Base-by-base conservation (phyloP, 768 basidiomycete genomes). In the Boletus vermiculosoides region DNA sequence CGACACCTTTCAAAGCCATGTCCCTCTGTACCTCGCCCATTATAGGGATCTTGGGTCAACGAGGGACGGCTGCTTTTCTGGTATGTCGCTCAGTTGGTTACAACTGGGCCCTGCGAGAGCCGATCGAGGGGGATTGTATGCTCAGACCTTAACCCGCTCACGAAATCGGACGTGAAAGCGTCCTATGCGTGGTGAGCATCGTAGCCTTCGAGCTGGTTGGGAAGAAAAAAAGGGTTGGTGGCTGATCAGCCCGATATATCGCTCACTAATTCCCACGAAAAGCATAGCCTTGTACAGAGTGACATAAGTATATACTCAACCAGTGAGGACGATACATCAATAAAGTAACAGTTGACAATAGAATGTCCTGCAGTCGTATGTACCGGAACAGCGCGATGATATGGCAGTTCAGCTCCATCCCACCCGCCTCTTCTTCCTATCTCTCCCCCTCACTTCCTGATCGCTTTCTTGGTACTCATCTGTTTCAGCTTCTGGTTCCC, bases 71-170 rank as follows among this genome's bases (percentile, higher is more conserved):
- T 73, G 75, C 60, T 72, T 88, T 81, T 85, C 86, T 86, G 85
- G 84, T 88, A 81, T 80, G 83, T 72, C 78, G 80, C 79, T 82
- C 75, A 76, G 77, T 74, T 64, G 68, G 66, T 86, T 80, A 80
- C 72, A 74, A 73, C 79, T 74, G 75, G 83, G 72, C 80, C 77
- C 86, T 63, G 81, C 83, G 78, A 83, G 82, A 76, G 80, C 74
- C 83, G 64, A 79, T 83, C 81, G 55, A 78, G 78, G 80, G 79
- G 81, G 83, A 82, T 74, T 82, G 57, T 66, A 83, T 80, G 72
- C 85, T 88, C 87, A 86, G 86, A 88, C 86, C 85, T 88, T 88
- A 78, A 81, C 86, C 87, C 85, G 86, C 85, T 87, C 84, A 83
- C 78, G 72, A 86, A 61, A 54, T 57, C 59, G 65, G 67, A 73